A percentile compares a stretch with the other conserved stretches of the same genome.
These are phyloP conservation scores for Tetrahymena borealis DNA, from an alignment of 73 alveolate species.

Conservation along the genomic window DNA sequence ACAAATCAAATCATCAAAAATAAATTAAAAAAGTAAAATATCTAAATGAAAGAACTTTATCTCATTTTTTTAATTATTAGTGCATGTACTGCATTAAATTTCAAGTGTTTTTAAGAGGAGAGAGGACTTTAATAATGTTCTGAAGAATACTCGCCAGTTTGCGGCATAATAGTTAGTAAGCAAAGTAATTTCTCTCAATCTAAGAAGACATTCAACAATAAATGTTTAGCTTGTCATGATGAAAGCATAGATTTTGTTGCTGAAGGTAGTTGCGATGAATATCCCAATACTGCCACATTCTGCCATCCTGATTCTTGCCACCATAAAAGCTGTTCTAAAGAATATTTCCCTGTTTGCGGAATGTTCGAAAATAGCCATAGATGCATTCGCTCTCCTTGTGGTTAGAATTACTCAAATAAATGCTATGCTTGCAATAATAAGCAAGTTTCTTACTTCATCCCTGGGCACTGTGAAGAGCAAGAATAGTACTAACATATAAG, in stretches of 20 bases:
- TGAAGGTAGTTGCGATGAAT: neutral
- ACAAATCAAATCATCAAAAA: no score
- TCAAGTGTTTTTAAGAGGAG: no score
- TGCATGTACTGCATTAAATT: no score
- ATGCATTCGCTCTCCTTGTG: slow-evolving; percentile 4
- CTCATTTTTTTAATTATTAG: no score
- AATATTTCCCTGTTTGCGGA: slow-evolving; percentile 19
- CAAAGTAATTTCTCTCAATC: no score
- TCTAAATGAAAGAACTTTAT: no score
- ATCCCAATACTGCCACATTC: neutral
- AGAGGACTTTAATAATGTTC: no score
- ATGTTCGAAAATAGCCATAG: neutral
- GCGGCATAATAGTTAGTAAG: no score
- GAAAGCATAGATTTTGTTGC: neutral
- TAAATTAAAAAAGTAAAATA: no score
- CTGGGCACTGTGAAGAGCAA: slow-evolving; percentile 1
- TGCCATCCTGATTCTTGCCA: neutral
- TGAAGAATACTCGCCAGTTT: neutral
- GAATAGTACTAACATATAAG: neutral
- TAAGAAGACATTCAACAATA: neutral
- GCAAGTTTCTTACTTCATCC: neutral
- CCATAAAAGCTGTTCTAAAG: neutral
- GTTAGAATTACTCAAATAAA: slow-evolving; percentile 4
- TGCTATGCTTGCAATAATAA: slow-evolving; percentile 8
- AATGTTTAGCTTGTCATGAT: neutral